Evolutionary conservation across 345 rosid species (phyloP).

Genomic region (Gossypium turneri): DNA sequence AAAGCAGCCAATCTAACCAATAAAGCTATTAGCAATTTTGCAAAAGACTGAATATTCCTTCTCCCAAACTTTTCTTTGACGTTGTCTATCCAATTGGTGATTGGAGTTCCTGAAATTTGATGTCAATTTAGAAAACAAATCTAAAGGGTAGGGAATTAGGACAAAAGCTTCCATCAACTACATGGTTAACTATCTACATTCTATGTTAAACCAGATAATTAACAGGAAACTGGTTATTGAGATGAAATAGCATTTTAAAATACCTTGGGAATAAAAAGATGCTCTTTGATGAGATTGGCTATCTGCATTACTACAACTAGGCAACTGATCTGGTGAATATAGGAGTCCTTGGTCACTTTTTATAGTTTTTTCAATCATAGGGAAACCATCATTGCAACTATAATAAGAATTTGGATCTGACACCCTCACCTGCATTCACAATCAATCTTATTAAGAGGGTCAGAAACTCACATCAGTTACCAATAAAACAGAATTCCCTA

Average conservation of each 20-base stretch:
- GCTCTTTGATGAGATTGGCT: slow-evolving; percentile 19
- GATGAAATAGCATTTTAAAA: neutral
- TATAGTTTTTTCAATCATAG: slow-evolving; percentile 31
- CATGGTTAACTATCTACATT: neutral
- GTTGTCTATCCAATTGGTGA: slow-evolving; percentile 38
- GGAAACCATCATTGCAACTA: slow-evolving; percentile 62
- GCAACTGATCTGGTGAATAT: slow-evolving; percentile 30
- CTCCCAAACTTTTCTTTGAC: slow-evolving; percentile 45
- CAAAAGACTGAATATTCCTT: slow-evolving; percentile 29
- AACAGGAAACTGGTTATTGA: neutral
- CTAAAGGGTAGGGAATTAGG: neutral
- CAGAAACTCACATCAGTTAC: neutral
- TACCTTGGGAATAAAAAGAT: slow-evolving; percentile 37
- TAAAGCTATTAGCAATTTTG: slow-evolving; percentile 37
- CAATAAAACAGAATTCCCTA: slow-evolving; percentile 10
- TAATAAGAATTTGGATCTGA: slow-evolving; percentile 58
- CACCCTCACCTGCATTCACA: slow-evolving; percentile 42
- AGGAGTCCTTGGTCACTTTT: slow-evolving; percentile 26
- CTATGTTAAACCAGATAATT: neutral
- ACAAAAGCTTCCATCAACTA: neutral
- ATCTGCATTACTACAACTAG: slow-evolving; percentile 18
- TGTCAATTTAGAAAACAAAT: slow-evolving; percentile 1
- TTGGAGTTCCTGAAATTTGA: slow-evolving; percentile 37
- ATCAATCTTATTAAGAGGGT: neutral
- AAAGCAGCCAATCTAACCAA: slow-evolving; percentile 48